A percentile compares a stretch with the other conserved stretches of the same genome.
These are phyloP conservation scores for Gonium pectorale DNA, from an alignment of 139 green algal genomes.

Conservation along the genomic window DNA sequence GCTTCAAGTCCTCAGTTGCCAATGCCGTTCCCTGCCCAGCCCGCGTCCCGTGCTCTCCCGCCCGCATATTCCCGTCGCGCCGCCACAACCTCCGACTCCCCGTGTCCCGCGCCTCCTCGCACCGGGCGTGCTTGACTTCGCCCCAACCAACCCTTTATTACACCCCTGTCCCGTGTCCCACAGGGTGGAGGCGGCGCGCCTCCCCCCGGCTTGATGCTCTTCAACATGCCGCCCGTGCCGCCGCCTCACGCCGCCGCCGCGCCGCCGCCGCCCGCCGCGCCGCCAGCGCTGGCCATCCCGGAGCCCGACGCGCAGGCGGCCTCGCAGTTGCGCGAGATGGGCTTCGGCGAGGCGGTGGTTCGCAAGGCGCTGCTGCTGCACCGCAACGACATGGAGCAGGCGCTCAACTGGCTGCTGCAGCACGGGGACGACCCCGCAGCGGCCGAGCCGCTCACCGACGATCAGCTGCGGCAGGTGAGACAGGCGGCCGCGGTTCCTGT, in stretches of 20 bases:
- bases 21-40: no score
- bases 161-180: no score
- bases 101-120: no score
- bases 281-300: constrained; percentile 22
- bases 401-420: constrained; percentile 69
- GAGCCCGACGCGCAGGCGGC: constrained; percentile 45
- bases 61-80: no score
- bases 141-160: not conserved
- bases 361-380: constrained; percentile 69
- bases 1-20: no score
- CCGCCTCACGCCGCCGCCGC: not conserved
- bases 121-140: no score
- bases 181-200: no score
- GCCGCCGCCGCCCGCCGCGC: not conserved
- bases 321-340: constrained; percentile 63
- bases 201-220: not conserved
- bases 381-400: constrained; percentile 52
- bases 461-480: constrained; percentile 55
- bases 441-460: constrained; percentile 54
- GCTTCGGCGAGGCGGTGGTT: constrained; percentile 56
- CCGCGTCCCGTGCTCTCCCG: no score
- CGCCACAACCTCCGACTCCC: no score
- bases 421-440: constrained; percentile 64
- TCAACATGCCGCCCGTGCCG: not conserved
- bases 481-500: no score